Base-by-base conservation (phyloP, 1,139 yeast genomes). In the Saccharomyces uvarum region DNA sequence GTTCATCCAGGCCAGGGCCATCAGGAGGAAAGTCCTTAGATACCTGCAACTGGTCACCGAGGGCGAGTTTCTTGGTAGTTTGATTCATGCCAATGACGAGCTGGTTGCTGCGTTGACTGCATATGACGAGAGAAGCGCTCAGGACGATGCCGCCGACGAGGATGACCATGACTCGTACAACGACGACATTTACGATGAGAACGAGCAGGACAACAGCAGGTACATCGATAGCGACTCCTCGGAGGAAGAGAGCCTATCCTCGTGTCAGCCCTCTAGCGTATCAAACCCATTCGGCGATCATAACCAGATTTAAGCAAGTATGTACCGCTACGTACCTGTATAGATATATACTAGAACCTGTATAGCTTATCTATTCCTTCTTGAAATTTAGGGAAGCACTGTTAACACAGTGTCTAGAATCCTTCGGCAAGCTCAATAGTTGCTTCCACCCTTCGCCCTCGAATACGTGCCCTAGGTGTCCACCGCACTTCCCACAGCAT, bases 391-490 rank as follows among this genome's bases (percentile, higher is more conserved):
- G 74, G 57, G 91, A 82, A 31, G 88, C 76, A 56, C 96, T 87
- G 71, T 93, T 93, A 26, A 91, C 97, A 71, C 99, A 93, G 70
- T 93, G 98, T 68, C 99, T 81, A 61, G 81, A 93, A 69, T 91
- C 93, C 0, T 96, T 89, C 6, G 98, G 99, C 24, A 67, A 33
- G 8, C 63, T 63, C 24, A 69, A 48, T 38, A 57, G 47, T 11
- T 83, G 87, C 48, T 80, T 74, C 75, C 81, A 91, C 0, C 98
- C 98, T 72, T 93, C 99, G n/a, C 96, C 96, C 63, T 82, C 82
- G 71, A 93, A 93, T 2, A 93, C 86, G 72, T 93, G 99, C 1
- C 99, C 99, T 62, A 93, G 73, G 72, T 93, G 99, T 1, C 97
- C 96, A 51, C 88, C 96, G 69, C 99, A 93, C n/a, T 78, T 77